Percentiles rank a stretch among this genome's conserved stretches.
Conservation (phyloP, 495 filamentous ascomycete species). For the Coniosporium apollinis region DNA sequence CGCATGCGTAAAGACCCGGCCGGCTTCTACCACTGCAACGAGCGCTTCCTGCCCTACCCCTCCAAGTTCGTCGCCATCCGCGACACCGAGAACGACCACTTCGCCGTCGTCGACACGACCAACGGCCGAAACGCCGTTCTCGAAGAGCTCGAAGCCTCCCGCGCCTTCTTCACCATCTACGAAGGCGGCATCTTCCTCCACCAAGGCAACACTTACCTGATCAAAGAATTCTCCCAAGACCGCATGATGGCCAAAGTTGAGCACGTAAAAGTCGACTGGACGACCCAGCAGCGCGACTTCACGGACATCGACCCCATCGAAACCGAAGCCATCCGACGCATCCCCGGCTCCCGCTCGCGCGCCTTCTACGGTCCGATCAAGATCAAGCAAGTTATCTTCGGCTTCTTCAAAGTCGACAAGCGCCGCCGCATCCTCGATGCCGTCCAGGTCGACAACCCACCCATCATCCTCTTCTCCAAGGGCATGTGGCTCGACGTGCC, state of each 20-base stretch:
- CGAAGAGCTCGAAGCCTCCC: slow-evolving; percentile 88
- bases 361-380: slow-evolving; percentile 77
- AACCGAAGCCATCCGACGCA: slow-evolving; percentile 62
- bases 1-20: slow-evolving; percentile 54
- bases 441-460: slow-evolving; percentile 82
- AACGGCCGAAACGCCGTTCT: slow-evolving; percentile 68
- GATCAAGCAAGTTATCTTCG: slow-evolving; percentile 74
- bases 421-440: slow-evolving; percentile 75
- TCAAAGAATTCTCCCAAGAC: slow-evolving; percentile 74
- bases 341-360: slow-evolving; percentile 36
- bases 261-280: slow-evolving; percentile 89
- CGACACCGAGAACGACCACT: slow-evolving; percentile 83
- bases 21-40: slow-evolving; percentile 80
- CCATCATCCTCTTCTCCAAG: slow-evolving; percentile 65
- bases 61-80: slow-evolving; percentile 74
- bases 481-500: slow-evolving; percentile 97
- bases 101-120: slow-evolving; percentile 82
- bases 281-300: slow-evolving; percentile 80
- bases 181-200: slow-evolving; percentile 97
- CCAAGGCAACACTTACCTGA: slow-evolving; percentile 80
- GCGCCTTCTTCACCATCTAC: slow-evolving; percentile 91
- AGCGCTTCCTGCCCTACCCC: slow-evolving; percentile 72
- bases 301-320: slow-evolving; percentile 90
- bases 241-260: slow-evolving; percentile 55
- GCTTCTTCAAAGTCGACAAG: slow-evolving; percentile 89